Evolutionary conservation across 177 flowering plant species (phyloP).

Genomic region (Tripterygium wilfordii): DNA sequence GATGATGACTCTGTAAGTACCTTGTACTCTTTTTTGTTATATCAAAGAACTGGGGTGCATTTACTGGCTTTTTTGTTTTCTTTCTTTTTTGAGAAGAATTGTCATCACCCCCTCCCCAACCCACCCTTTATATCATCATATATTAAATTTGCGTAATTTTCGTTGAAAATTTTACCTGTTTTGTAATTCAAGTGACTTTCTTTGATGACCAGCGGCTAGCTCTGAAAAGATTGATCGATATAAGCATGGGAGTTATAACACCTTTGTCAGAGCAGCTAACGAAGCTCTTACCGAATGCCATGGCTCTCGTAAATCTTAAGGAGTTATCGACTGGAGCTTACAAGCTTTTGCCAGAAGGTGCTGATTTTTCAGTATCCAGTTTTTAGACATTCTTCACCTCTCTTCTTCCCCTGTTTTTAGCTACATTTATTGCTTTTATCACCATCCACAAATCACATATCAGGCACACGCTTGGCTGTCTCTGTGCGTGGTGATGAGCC

Average conservation of each 20-base stretch:
- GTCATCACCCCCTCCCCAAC: too few species aligned
- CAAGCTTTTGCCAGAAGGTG: slow-evolving; percentile 95
- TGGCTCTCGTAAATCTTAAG: slow-evolving; percentile 74
- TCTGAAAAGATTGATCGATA: slow-evolving; percentile 84
- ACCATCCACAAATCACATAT: slow-evolving; percentile 4
- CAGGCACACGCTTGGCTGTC: slow-evolving; percentile 92
- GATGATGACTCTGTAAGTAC: slow-evolving; percentile 79
- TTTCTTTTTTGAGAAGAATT: too few species aligned
- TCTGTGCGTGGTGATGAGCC: slow-evolving; percentile 92
- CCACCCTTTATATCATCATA: too few species aligned
- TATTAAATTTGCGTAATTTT: too few species aligned
- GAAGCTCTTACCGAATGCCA: slow-evolving; percentile 83
- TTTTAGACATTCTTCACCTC: too few species aligned
- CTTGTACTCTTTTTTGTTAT: too few species aligned
- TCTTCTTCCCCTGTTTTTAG: too few species aligned
- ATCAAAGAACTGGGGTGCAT: too few species aligned
- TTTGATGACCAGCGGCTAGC: slow-evolving; percentile 66
- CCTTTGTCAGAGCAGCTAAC: slow-evolving; percentile 94
- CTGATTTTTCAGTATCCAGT: not conserved
- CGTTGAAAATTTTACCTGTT: too few species aligned
- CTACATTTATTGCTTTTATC: too few species aligned
- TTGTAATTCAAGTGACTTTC: too few species aligned
- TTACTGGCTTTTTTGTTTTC: too few species aligned
- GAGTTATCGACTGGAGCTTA: slow-evolving; percentile 76
- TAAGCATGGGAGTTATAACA: slow-evolving; percentile 90